Conservation (phyloP, 352 stramenopile genomes). For the Phytophthora macrochlamydospora region DNA sequence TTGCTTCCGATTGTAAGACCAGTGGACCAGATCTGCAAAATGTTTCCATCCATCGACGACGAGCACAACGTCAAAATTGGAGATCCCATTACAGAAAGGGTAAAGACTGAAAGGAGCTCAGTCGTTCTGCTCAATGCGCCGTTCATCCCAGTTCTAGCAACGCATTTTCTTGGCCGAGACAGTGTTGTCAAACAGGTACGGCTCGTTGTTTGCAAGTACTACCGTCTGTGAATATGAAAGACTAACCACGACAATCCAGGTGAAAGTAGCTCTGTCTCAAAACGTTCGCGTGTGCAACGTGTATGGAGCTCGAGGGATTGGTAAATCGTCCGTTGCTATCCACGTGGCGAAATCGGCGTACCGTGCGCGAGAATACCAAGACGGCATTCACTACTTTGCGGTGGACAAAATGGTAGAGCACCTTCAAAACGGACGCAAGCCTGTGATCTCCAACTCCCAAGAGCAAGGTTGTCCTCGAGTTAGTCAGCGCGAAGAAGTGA, state of each 20-base stretch:
- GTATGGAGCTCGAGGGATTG: constrained; percentile 46
- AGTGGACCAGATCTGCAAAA: constrained; percentile 37
- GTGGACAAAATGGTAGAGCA: constrained; percentile 46
- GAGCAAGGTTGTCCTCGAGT: constrained; percentile 7
- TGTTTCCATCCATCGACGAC: constrained; percentile 25
- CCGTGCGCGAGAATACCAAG: constrained; percentile 45
- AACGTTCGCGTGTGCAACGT: constrained; percentile 60
- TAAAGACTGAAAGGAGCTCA: constrained; percentile 21
- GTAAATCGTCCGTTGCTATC: constrained; percentile 67
- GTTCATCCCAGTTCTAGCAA: constrained; percentile 62
- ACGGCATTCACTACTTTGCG: constrained; percentile 63
- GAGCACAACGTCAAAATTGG: constrained; percentile 30
- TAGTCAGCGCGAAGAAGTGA: constrained; percentile 28
- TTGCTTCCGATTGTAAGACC: constrained; percentile 28
- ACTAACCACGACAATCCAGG: constrained; percentile 18
- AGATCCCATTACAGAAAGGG: constrained; percentile 4
- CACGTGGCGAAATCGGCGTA: constrained; percentile 56
- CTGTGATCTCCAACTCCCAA: constrained; percentile 7
- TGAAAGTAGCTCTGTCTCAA: constrained; percentile 32
- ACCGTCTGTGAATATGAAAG: constrained; percentile 1
- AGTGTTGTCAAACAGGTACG: constrained; percentile 49
- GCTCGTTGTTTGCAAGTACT: constrained; percentile 1
- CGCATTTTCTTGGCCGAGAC: constrained; percentile 61
- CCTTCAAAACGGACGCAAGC: constrained; percentile 23
- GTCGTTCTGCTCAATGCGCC: constrained; percentile 44